Percentiles rank a stretch among this genome's conserved stretches.
Conservation (phyloP, 768 basidiomycete species). For the Lactarius quietus region DNA sequence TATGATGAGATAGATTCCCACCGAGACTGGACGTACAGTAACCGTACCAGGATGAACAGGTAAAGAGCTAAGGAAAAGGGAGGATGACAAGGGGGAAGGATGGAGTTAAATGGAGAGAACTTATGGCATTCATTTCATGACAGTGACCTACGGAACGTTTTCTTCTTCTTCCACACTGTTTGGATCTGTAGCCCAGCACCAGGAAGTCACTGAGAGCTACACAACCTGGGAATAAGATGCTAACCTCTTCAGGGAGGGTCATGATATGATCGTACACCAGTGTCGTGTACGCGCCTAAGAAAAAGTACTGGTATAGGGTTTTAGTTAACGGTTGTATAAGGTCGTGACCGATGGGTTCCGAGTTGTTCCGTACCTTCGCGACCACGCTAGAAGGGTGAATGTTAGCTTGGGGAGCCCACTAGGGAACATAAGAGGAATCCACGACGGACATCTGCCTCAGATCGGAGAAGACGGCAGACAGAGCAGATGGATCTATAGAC, state of each 20-base stretch:
- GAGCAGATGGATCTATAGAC: not conserved
- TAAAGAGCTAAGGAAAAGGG: conserved; percentile 17
- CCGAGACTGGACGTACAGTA: not conserved
- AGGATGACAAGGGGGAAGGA: not conserved
- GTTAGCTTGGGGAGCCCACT: not conserved
- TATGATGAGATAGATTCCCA: not conserved
- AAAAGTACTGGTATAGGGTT: conserved; percentile 20
- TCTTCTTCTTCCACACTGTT: conserved; percentile 26
- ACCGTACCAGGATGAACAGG: conserved; percentile 21
- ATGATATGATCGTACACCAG: conserved; percentile 24
- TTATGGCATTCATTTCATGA: not conserved
- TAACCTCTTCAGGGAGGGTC: conserved; percentile 23
- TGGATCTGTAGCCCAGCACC: conserved; percentile 12
- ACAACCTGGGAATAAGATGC: not conserved
- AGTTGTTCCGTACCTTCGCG: conserved; percentile 19
- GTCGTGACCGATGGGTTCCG: no score
- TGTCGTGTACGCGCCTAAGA: conserved; percentile 20
- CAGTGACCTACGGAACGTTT: conserved; percentile 20
- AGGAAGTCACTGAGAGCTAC: not conserved
- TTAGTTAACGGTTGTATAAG: not conserved
- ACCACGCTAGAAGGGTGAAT: conserved; percentile 3
- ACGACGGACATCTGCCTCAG: conserved; percentile 22
- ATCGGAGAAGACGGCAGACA: not conserved
- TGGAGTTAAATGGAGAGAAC: not conserved
- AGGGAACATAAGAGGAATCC: not conserved